Evolutionary conservation across 75 land plant species (phyloP).

Genomic region (Ceratopteris richardii): DNA sequence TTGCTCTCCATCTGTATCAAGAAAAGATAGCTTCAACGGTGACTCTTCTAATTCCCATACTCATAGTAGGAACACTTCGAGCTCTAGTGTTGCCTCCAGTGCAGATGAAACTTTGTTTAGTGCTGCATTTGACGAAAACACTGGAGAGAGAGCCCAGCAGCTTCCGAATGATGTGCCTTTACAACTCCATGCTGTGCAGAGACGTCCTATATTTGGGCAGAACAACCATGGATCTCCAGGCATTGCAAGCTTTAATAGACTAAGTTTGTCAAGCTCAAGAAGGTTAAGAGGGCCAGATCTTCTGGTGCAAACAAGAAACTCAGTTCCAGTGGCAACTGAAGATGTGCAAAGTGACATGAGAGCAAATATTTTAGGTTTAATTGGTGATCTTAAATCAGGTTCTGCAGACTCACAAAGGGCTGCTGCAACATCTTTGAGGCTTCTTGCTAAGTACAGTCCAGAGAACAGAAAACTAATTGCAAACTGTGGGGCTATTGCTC

Average conservation of each 20-base stretch:
- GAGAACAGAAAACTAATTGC: slow-evolving; percentile 84
- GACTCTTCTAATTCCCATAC: neutral
- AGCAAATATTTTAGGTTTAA: slow-evolving; percentile 28
- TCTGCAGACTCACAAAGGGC: slow-evolving; percentile 44
- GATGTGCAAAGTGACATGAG: neutral
- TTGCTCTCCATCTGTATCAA: neutral
- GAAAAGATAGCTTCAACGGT: neutral
- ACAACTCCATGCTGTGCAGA: slow-evolving; percentile 1
- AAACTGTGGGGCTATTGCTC: slow-evolving; percentile 64
- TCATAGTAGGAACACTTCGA: slow-evolving; percentile 40
- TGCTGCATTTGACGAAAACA: slow-evolving; percentile 7
- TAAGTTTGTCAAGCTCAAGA: neutral
- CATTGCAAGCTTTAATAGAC: neutral
- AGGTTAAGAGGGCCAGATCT: neutral
- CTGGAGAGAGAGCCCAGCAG: slow-evolving; percentile 6
- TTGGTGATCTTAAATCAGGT: slow-evolving; percentile 54
- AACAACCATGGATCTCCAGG: neutral
- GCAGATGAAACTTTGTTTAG: slow-evolving; percentile 19
- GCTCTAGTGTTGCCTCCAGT: slow-evolving; percentile 38
- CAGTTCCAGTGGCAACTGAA: neutral
- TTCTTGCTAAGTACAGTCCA: slow-evolving; percentile 71
- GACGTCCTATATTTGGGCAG: slow-evolving; percentile 1
- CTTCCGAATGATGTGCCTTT: neutral
- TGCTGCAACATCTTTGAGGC: slow-evolving; percentile 59
- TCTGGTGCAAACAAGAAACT: neutral